phyloP scores from a whole-genome alignment of 2,329 filamentous ascomycete species.

The Aspergillus versicolor region DNA sequence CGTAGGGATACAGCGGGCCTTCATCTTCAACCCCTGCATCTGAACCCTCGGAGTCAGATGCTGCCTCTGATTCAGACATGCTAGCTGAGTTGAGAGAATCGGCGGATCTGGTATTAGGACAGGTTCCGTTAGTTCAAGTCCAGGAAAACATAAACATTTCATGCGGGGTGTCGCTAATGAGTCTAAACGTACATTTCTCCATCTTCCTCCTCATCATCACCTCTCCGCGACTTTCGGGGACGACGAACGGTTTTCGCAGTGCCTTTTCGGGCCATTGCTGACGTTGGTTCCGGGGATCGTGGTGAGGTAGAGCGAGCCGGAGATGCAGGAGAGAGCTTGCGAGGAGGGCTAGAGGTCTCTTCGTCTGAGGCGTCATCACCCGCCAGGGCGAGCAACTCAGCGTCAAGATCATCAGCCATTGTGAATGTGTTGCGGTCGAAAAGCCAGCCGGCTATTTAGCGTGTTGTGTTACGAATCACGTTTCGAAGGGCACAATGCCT shows the following conservation, averaged over 20 bases:
- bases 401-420: slow-evolving; percentile 84
- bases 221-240: slow-evolving; percentile 51
- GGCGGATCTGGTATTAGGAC: slow-evolving; percentile 59
- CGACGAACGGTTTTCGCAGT: slow-evolving; percentile 38
- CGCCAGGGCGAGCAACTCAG: slow-evolving; percentile 88
- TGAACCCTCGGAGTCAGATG: slow-evolving; percentile 68
- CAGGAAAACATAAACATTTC: neutral
- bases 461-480: neutral
- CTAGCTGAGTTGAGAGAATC: slow-evolving; percentile 76
- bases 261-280: slow-evolving; percentile 50
- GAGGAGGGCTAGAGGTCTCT: slow-evolving; percentile 50
- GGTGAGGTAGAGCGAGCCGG: slow-evolving; percentile 54
- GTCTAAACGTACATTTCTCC: slow-evolving; percentile 73
- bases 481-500: slow-evolving; percentile 3
- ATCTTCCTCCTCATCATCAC: slow-evolving; percentile 71
- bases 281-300: slow-evolving; percentile 43
- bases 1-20: slow-evolving; percentile 70
- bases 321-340: slow-evolving; percentile 58
- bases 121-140: neutral
- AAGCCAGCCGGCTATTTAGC: slow-evolving; percentile 8
- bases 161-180: neutral
- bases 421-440: slow-evolving; percentile 27
- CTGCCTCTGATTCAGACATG: slow-evolving; percentile 86
- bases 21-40: slow-evolving; percentile 45
- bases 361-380: slow-evolving; percentile 60